phyloP scores from a whole-genome alignment of 768 basidiomycete genomes.

The Lactarius sp. region DNA sequence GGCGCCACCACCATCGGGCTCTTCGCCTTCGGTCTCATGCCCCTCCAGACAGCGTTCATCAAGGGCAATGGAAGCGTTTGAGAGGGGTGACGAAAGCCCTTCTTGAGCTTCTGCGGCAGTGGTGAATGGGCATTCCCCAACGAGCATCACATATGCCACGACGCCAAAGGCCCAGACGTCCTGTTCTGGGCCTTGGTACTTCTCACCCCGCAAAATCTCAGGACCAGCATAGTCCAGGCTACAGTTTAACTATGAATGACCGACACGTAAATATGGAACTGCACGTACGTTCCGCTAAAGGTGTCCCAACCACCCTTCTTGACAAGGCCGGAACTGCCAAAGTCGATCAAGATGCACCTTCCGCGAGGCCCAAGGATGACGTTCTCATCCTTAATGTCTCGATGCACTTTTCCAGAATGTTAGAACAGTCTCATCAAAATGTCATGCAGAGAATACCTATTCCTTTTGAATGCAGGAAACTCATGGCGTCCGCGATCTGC shows the following conservation, averaged over 20 bases:
- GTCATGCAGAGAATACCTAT: conserved; percentile 54
- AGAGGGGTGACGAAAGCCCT: conserved; percentile 70
- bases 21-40: conserved; percentile 68
- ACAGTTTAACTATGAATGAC: conserved; percentile 23
- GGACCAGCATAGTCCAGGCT: conserved; percentile 94
- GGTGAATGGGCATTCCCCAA: conserved; percentile 89
- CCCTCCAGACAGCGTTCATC: conserved; percentile 78
- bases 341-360: conserved; percentile 91
- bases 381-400: conserved; percentile 98
- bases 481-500: conserved; percentile 88
- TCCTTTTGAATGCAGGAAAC: conserved; percentile 85
- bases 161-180: conserved; percentile 99
- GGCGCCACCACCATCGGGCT: conserved; percentile 76
- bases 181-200: conserved; percentile 94
- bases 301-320: conserved; percentile 83
- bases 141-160: conserved; percentile 90
- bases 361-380: conserved; percentile 78
- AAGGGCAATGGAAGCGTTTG: conserved; percentile 67
- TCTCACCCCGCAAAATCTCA: conserved; percentile 91
- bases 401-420: conserved; percentile 58
- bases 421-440: conserved; percentile 1
- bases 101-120: conserved; percentile 88
- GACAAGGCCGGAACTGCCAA: conserved; percentile 86
- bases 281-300: conserved; percentile 85
- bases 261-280: conserved; percentile 12